Base-by-base conservation (phyloP, 495 filamentous ascomycete genomes). In the Chaetomium cochliodes region DNA sequence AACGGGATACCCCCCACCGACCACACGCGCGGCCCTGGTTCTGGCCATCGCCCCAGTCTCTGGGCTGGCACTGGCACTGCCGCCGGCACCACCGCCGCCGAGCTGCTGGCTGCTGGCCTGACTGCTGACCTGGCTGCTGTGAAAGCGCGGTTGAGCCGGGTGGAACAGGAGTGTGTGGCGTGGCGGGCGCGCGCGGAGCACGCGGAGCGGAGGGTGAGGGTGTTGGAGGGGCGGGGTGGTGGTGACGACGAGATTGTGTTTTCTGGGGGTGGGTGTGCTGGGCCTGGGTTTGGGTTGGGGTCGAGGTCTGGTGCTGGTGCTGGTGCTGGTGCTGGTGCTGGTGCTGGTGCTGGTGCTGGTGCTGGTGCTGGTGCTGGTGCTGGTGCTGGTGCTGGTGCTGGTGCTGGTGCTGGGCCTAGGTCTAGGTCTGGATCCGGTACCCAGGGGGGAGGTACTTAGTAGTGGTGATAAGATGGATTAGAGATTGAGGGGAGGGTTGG, bases 141-240 rank as follows among this genome's bases (percentile, higher is more conserved):
- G 47, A 75, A 74, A 46, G 77, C 81, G 60, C 74, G 80, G 64
- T 71, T 87, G 37, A 68, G 76, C 20, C 65, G 74, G 5, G 74
- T 78, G n/a, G 77, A 76, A 58, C 72, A 72, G 26, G 81, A 85
- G 53, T 68, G 74, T 47, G 64, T 70, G 37, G 70, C 73, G 57
- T 87, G 85, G 84, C 77, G 76, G 58, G 73, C 70, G 28, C 73
- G 81, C 56, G 84, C 84, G 1, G 77, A 84, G 69, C 67, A 72
- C 15, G 82, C 83, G 0, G 83, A 87, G 75, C 77, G 72, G 67
- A 73, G 76, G 26, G 69, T 84, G 0, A 64, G 69, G 12, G 67
- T 76, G 6, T 75, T 82, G 52, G 71, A 80, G 65, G 65, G 33
- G 33, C 6, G 33, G 5, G 33, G 33, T 11, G 33, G 8, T 37